These are phyloP conservation scores for Yarrowia hollandica DNA, from an alignment of 805 yeast species.

Conservation along the genomic window DNA sequence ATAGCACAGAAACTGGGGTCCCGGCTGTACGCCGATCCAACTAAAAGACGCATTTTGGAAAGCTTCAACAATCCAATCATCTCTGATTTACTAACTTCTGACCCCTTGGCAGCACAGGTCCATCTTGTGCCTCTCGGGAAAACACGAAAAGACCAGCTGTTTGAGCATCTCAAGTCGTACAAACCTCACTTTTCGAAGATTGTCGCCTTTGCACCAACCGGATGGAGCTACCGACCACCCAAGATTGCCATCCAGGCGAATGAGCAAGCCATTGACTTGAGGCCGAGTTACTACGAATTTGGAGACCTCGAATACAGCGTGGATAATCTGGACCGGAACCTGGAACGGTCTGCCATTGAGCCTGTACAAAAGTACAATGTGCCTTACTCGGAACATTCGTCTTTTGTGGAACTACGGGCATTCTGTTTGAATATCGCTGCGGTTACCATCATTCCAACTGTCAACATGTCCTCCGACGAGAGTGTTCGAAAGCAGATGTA, in stretches of 20 bases:
- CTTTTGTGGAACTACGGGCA: constrained; percentile 72
- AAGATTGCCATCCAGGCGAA: constrained; percentile 31
- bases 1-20: constrained; percentile 42
- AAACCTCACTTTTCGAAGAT: constrained; percentile 55
- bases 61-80: constrained; percentile 49
- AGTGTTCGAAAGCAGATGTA: constrained; percentile 1
- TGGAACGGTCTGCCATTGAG: constrained; percentile 42
- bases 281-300: constrained; percentile 22
- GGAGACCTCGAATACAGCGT: constrained; percentile 34
- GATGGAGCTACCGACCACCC: constrained; percentile 68
- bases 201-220: constrained; percentile 83
- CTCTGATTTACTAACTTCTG: constrained; percentile 46
- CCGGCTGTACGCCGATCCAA: constrained; percentile 47
- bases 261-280: constrained; percentile 32
- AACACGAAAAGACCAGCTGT: constrained; percentile 45
- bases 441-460: constrained; percentile 73
- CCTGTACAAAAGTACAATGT: constrained; percentile 55
- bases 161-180: constrained; percentile 52
- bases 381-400: constrained; percentile 94
- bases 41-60: constrained; percentile 50
- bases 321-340: constrained; percentile 36
- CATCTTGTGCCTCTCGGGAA: constrained; percentile 75
- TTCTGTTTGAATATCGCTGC: constrained; percentile 59
- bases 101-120: constrained; percentile 53
- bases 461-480: constrained; percentile 39